Base-by-base conservation (phyloP, 768 basidiomycete species). In the Brasilioporus rufonigricans region DNA sequence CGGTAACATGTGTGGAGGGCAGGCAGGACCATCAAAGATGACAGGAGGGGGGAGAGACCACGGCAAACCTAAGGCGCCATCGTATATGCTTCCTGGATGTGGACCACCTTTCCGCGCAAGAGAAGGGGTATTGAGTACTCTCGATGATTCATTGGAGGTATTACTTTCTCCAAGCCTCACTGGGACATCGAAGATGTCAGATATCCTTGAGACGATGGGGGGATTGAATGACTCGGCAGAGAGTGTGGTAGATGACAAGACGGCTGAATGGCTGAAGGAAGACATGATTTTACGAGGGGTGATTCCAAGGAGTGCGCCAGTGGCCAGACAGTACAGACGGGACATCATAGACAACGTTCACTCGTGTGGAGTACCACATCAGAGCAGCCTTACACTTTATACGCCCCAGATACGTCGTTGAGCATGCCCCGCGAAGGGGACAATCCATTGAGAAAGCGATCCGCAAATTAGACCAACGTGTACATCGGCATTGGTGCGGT, bases 131-230 rank as follows among this genome's bases (percentile, higher is more conserved):
- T 50, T 48, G 21, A 53, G 31, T 33, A 56, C 29, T 9, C 58
- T 36, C 9, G 61, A 53, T 44, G 60, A 36, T 50, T 63, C 41
- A 48, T 69, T 45, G 61, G 69, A 53, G 50, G 61, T 55, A 55
- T 61, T 68, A 29, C 69, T 73, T 56, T 74, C 75, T 19, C 73
- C 70, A 21, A 78, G 73, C 29, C 66, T 67, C 32, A 67, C 65
- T 1, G 80, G 77, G 23, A 73, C 80, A 54, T 82, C 80, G 61
- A 80, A 80, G 54, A 83, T 80, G 62, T 82, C 80, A 56, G 77
- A 74, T 45, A 79, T 77, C 40, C 69, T 70, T 12, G 67, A 66
- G 19, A 68, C 52, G 16, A 59, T 61, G 23, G 68, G 50, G 38
- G 35, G 36, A 16, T 39, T 55, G 12, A 46, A 47, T 14, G 44